phyloP scores from a whole-genome alignment of 768 basidiomycete genomes.

The Boletus rex-veris region DNA sequence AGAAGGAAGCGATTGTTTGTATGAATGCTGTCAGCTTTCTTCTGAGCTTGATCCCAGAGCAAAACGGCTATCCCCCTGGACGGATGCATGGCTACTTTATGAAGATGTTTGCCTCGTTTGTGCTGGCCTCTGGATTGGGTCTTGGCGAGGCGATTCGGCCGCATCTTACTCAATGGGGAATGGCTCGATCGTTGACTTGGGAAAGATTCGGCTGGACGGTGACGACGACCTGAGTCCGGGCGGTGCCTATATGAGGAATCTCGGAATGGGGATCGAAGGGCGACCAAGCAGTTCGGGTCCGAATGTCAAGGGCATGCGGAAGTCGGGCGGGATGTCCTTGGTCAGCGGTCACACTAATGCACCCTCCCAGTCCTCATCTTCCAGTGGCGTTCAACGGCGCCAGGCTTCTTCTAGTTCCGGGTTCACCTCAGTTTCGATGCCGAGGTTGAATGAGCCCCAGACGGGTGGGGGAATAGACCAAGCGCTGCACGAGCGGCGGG shows the following conservation, averaged over 20 bases:
- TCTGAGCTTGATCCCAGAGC: constrained; percentile 32
- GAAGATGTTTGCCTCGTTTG: constrained; percentile 84
- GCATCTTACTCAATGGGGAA: constrained; percentile 48
- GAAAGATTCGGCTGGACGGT: constrained; percentile 57
- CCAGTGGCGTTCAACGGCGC: constrained; percentile 26
- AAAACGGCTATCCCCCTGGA: constrained; percentile 51
- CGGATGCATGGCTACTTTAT: constrained; percentile 77
- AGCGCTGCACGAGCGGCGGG: constrained; percentile 26
- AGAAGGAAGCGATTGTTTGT: constrained; percentile 35
- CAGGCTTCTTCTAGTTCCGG: constrained; percentile 33
- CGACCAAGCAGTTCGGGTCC: constrained; percentile 36
- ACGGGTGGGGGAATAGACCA: constrained; percentile 9
- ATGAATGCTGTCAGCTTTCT: constrained; percentile 35
- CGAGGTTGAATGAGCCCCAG: constrained; percentile 29
- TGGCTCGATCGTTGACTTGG: constrained; percentile 50
- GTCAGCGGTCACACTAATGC: constrained; percentile 34
- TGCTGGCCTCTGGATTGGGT: constrained; percentile 77
- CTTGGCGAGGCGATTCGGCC: constrained; percentile 50
- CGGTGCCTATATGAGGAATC: constrained; percentile 45
- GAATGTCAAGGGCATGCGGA: constrained; percentile 37
- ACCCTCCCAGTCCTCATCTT: constrained; percentile 25
- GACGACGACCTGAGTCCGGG: constrained; percentile 55
- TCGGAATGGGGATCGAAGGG: constrained; percentile 74
- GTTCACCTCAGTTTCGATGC: constrained; percentile 14
- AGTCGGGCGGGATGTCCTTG: constrained; percentile 50